Conservation (phyloP, 1,284 basidiomycete species). For the Sporisorium graminicola region DNA sequence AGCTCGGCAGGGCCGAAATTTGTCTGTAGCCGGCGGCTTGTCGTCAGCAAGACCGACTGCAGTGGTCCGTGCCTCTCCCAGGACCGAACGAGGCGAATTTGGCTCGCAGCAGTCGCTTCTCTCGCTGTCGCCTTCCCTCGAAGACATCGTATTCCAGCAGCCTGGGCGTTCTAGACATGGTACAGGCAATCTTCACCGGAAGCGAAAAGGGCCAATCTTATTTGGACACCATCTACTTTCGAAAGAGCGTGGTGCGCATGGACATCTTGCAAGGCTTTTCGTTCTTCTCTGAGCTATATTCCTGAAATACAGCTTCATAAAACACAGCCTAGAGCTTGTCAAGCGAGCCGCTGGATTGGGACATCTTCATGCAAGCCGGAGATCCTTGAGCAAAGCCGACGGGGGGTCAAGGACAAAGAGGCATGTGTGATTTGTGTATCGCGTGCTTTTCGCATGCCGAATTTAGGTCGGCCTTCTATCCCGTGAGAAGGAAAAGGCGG, state of each 20-base stretch:
- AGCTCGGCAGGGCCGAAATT: slow-evolving; percentile 6
- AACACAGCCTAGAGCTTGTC: background rate
- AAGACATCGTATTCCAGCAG: background rate
- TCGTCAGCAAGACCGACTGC: background rate
- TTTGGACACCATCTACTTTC: background rate
- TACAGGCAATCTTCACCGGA: background rate
- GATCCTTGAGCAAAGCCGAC: background rate
- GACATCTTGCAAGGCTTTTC: too few species aligned
- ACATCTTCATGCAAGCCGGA: background rate
- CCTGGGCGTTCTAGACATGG: background rate
- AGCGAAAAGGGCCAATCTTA: too few species aligned
- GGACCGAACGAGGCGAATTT: too few species aligned
- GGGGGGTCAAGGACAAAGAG: background rate
- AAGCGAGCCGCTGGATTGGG: background rate
- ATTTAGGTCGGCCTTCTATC: too few species aligned
- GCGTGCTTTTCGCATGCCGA: slow-evolving; percentile 6
- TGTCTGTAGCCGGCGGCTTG: slow-evolving; percentile 2
- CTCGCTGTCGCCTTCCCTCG: background rate
- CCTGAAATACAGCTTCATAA: too few species aligned
- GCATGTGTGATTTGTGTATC: background rate
- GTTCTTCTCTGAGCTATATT: background rate
- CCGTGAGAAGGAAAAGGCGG: too few species aligned
- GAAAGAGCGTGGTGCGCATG: background rate
- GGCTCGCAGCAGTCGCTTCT: background rate
- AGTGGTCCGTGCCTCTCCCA: slow-evolving; percentile 3